Base-by-base conservation (phyloP, 495 filamentous ascomycete species). In the Durotheca rogersii region DNA sequence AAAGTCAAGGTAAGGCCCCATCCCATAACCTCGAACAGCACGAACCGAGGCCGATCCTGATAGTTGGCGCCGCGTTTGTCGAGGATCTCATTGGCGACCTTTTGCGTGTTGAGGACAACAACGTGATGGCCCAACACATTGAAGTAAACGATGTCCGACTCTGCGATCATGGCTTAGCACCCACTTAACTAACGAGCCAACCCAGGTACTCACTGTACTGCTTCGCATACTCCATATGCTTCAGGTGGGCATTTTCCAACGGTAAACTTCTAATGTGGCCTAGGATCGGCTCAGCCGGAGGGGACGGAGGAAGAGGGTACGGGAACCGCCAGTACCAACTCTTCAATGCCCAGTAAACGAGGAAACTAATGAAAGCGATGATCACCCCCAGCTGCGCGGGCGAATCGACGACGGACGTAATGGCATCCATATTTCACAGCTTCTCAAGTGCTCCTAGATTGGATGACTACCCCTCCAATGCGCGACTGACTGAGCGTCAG, bases 21-120 rank as follows among this genome's bases (percentile, higher is more conserved):
- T 51, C 71, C 71, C 71, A 74, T 74, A 46, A 69, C 69, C 40
- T 78, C 76, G 41, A 76, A 76, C 41, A 78, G 62, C 34, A 79
- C 68, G 47, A 76, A 76, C 23, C 66, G 62, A 1, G 73, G 73
- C 9, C 73, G 60, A 52, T 76, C 73, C 6, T 66, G 61, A 29
- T 76, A 75, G 45, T 68, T 72, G 10, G 67, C 64, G 0, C 73
- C 73, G 2, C 71, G 65, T 32, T 66, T 68, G 17, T 73, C 72
- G 1, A 76, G 66, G n/a, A 76, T 53, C 18, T 72, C 72, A 14
- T 63, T 65, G 11, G 73, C 68, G 2, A 68, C 59, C 31, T 62
- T 46, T 19, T 67, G 59, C 41, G 60, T 73, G 47, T 76, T 69
- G 19, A 76, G 55, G 2, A 76, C 70, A 6, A 75, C 54, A 61